phyloP scores from a whole-genome alignment of 2,329 filamentous ascomycete genomes.

The Colletotrichum aenigma region DNA sequence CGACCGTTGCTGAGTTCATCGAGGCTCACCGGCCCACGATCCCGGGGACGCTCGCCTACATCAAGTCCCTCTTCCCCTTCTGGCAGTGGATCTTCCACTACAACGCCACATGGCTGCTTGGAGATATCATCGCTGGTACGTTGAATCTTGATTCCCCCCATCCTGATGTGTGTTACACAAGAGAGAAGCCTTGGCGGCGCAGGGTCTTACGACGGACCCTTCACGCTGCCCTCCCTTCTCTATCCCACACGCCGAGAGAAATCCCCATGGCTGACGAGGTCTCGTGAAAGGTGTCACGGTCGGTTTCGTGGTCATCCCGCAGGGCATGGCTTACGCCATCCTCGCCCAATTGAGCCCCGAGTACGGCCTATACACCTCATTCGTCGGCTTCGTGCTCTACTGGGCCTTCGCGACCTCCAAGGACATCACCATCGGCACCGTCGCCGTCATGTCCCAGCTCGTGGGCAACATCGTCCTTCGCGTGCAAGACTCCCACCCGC shows the following conservation, averaged over 20 bases:
- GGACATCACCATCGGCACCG: constrained; percentile 76
- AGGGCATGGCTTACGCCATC: constrained; percentile 80
- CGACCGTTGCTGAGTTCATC: constrained; percentile 46
- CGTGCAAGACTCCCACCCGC: constrained; percentile 37
- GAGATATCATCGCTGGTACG: constrained; percentile 21
- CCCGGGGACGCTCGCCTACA: constrained; percentile 34
- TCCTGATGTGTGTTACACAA: not conserved
- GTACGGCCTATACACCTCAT: constrained; percentile 81
- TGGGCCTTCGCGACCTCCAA: constrained; percentile 87
- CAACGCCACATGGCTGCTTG: constrained; percentile 20
- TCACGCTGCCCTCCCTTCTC: not conserved
- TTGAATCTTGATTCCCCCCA: not conserved
- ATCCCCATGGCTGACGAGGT: constrained; percentile 7
- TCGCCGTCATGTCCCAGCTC: constrained; percentile 53
- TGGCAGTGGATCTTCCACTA: constrained; percentile 49
- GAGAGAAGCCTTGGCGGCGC: not conserved
- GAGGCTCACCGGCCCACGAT: constrained; percentile 38
- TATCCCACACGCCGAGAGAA: not conserved
- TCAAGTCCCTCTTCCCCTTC: constrained; percentile 52
- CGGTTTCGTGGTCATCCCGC: constrained; percentile 77
- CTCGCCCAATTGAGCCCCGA: constrained; percentile 71
- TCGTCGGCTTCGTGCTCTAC: constrained; percentile 80
- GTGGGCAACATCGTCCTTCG: constrained; percentile 50
- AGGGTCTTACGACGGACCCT: not conserved
- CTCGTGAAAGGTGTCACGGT: constrained; percentile 58